A percentile compares a stretch with the other conserved stretches of the same genome.
Evolutionary conservation across 306 rosid genomes (phyloP).

Genomic region (Inga leiocalycina): DNA sequence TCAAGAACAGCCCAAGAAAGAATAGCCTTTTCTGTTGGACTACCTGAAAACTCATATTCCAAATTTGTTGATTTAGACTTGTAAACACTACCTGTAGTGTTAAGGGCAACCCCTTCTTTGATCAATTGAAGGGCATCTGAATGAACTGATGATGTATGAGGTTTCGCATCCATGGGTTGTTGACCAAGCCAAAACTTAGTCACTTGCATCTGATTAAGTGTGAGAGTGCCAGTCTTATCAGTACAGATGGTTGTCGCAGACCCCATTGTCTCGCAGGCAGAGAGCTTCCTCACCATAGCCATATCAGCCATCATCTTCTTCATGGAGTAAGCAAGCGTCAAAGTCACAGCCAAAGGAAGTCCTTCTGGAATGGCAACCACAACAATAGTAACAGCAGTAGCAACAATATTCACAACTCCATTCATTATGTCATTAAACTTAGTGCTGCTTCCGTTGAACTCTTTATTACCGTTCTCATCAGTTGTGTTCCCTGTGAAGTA

Average conservation of each 20-base stretch:
- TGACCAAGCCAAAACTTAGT: conserved; percentile 39
- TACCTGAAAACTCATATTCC: conserved; percentile 41
- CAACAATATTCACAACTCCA: conserved; percentile 26
- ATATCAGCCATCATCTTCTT: conserved; percentile 54
- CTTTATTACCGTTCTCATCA: conserved; percentile 31
- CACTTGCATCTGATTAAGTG: conserved; percentile 48
- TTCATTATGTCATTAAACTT: conserved; percentile 27
- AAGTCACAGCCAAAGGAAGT: conserved; percentile 41
- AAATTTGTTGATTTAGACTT: background rate
- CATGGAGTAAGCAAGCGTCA: conserved; percentile 52
- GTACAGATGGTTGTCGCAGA: conserved; percentile 49
- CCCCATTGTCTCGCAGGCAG: conserved; percentile 53
- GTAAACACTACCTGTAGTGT: conserved; percentile 51
- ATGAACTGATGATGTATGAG: background rate
- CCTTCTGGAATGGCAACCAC: conserved; percentile 58
- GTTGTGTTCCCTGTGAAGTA: conserved; percentile 4
- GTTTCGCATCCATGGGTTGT: conserved; percentile 2
- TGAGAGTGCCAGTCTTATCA: conserved; percentile 50
- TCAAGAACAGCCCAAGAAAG: conserved; percentile 52
- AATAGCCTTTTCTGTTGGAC: conserved; percentile 58
- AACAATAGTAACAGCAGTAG: conserved; percentile 45
- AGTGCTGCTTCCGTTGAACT: conserved; percentile 23
- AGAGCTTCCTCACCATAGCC: conserved; percentile 49
- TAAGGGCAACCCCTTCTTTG: conserved; percentile 36
- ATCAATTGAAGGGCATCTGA: background rate